Evolutionary conservation across 2,329 filamentous ascomycete species (phyloP).

Genomic region (Thermothelomyces thermophilus): DNA sequence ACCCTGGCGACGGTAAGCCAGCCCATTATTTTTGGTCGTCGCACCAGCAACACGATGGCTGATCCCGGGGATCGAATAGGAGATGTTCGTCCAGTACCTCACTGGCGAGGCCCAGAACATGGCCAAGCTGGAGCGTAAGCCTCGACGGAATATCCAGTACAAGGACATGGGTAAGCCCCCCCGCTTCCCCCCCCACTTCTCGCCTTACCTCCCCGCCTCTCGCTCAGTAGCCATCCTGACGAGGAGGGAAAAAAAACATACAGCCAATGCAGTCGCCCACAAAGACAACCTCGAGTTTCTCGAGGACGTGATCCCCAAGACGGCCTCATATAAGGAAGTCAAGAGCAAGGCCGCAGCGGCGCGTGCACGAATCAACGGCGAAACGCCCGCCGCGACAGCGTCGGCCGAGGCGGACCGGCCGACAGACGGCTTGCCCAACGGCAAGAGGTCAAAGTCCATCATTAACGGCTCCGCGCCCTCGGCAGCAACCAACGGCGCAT

Average conservation of each 20-base stretch:
- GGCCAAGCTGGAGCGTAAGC: conserved; percentile 85
- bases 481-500: conserved; percentile 13
- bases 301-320: conserved; percentile 82
- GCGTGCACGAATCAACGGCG: conserved; percentile 42
- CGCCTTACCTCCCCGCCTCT: not conserved
- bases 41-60: not conserved
- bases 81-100: conserved; percentile 93
- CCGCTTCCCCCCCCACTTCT: not conserved
- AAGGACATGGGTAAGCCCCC: conserved; percentile 68
- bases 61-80: conserved; percentile 48
- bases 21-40: not conserved
- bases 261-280: conserved; percentile 77
- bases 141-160: conserved; percentile 90
- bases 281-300: conserved; percentile 95
- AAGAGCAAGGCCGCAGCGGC: conserved; percentile 55
- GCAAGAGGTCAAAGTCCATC: conserved; percentile 35
- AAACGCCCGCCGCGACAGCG: conserved; percentile 32
- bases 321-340: conserved; percentile 70
- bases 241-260: no score
- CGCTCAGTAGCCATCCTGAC: conserved; percentile 2
- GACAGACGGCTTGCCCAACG: conserved; percentile 24
- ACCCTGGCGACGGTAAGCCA: conserved; percentile 71
- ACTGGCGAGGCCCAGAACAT: conserved; percentile 79
- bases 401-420: conserved; percentile 20
- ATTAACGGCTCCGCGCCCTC: conserved; percentile 11